Evolutionary conservation across 768 basidiomycete genomes (phyloP), one percentile per base, ranked within the genome.

Genomic region (Punctularia strigosozonata): DNA sequence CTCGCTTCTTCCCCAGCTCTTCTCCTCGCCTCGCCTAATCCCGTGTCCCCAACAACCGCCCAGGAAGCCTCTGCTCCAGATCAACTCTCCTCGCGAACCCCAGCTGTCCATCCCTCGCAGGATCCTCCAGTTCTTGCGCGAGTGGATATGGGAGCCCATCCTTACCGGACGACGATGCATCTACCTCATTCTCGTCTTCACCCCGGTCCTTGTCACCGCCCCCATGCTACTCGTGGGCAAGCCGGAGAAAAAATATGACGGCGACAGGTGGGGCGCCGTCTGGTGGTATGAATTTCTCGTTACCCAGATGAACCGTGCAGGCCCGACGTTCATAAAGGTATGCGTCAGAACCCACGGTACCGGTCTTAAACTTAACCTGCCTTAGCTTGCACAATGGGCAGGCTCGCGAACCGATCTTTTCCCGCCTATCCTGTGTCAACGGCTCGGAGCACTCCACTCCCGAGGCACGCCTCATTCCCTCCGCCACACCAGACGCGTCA

Each of bases 241-340:
- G 24, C 71, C 69, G 15, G 67, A 74, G 39, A 63, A 63, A 31
- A 59, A 61, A 35, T 63, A 75, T 32, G 71, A 69, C 10, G 82
- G 84, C 13, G 89, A 92, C 46, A 71, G 76, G 49, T 90, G 88
- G 88, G 90, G 90, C 25, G 90, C 89, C 1, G 70, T 91, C 3
- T 95, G 90, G 94, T 99, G 95, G 95, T 98, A 97, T 54, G 73
- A 69, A n/a, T 71, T 88, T 37, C 64, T 99, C 13, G 88, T 90
- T 5, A 63, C 60, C 31, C 81, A 80, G 56, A 98, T 99, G 95
- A 80, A 92, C 60, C 66, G 77, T 4, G 94, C 94, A 6, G 95
- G 95, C 1, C 95, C 95, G 13, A 94, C 92, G 0, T 98, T 98
- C 58, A 87, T 87, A 58, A 99, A 99, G 76, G 89, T 85, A 50